Conservation (phyloP, 2,329 filamentous ascomycete species). For the Scedosporium apiospermum region DNA sequence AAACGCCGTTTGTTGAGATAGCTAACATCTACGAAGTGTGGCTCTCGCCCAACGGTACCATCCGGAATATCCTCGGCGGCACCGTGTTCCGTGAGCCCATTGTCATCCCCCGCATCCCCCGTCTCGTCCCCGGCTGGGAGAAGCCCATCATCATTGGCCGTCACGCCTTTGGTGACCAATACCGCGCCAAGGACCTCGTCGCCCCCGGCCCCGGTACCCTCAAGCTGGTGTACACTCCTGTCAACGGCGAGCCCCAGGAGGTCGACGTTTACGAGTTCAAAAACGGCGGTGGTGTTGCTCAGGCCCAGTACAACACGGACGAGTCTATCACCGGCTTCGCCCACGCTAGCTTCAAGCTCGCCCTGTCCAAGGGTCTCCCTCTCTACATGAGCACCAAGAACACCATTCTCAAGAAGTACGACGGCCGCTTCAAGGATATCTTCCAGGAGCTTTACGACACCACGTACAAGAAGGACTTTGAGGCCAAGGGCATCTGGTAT, state of each 20-base stretch:
- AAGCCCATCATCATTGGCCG: slow-evolving; percentile 98
- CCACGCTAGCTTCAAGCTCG: slow-evolving; percentile 93
- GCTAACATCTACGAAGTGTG: slow-evolving; percentile 56
- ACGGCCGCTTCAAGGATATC: slow-evolving; percentile 98
- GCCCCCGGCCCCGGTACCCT: slow-evolving; percentile 77
- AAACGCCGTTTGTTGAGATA: too few relatives aligned
- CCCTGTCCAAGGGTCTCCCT: slow-evolving; percentile 76
- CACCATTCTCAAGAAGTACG: slow-evolving; percentile 98
- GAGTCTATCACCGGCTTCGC: slow-evolving; percentile 93
- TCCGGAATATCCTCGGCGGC: slow-evolving; percentile 68
- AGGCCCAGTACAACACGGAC: slow-evolving; percentile 97
- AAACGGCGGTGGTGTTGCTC: slow-evolving; percentile 74
- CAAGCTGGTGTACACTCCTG: slow-evolving; percentile 89
- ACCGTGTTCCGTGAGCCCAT: slow-evolving; percentile 99
- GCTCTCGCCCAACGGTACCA: slow-evolving; percentile 93
- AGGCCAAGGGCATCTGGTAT: slow-evolving; percentile 93
- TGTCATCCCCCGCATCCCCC: slow-evolving; percentile 85
- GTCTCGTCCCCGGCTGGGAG: slow-evolving; percentile 94
- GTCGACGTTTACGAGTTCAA: slow-evolving; percentile 89
- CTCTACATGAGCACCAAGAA: slow-evolving; percentile 99
- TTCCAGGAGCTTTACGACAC: slow-evolving; percentile 95
- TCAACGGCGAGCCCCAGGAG: slow-evolving; percentile 69
- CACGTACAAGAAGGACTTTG: slow-evolving; percentile 79
- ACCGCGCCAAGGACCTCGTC: slow-evolving; percentile 89
- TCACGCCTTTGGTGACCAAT: slow-evolving; percentile 97